These are phyloP conservation scores for Monilinia polystroma DNA, from an alignment of 2,329 filamentous ascomycete species.

Conservation along the genomic window DNA sequence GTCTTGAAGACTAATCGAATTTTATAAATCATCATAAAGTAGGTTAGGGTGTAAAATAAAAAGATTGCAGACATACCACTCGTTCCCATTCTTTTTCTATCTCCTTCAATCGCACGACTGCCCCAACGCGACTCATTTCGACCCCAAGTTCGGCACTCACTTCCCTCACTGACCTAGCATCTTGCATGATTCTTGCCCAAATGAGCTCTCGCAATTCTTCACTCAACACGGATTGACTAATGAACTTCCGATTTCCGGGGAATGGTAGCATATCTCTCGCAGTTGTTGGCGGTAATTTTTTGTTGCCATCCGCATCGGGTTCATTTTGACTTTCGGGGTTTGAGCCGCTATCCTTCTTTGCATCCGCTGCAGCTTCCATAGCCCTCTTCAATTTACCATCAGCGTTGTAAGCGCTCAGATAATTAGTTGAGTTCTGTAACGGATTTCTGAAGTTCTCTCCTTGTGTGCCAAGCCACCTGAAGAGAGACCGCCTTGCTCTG, in stretches of 20 bases:
- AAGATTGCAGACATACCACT: slow-evolving; percentile 54
- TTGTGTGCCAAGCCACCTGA: slow-evolving; percentile 36
- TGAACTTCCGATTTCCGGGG: slow-evolving; percentile 59
- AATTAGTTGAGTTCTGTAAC: slow-evolving; percentile 38
- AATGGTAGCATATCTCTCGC: slow-evolving; percentile 49
- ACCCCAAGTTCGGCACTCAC: slow-evolving; percentile 64
- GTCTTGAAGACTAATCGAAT: slow-evolving; percentile 99
- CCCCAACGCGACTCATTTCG: slow-evolving; percentile 67
- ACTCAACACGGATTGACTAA: slow-evolving; percentile 61
- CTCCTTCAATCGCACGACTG: slow-evolving; percentile 67
- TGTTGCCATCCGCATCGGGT: slow-evolving; percentile 20
- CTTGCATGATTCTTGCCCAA: slow-evolving; percentile 55
- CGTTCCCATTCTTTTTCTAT: slow-evolving; percentile 64
- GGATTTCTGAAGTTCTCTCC: slow-evolving; percentile 37
- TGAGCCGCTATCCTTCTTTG: slow-evolving; percentile 9
- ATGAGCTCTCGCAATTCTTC: slow-evolving; percentile 64
- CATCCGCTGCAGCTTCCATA: slow-evolving; percentile 15
- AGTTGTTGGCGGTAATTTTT: slow-evolving; percentile 30
- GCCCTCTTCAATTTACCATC: slow-evolving; percentile 37
- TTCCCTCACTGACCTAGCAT: slow-evolving; percentile 57
- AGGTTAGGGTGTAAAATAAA: slow-evolving; percentile 22
- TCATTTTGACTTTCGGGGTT: slow-evolving; percentile 17
- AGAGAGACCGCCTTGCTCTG: slow-evolving; percentile 36
- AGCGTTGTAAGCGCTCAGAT: slow-evolving; percentile 37
- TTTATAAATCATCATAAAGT: slow-evolving; percentile 66